A percentile compares a stretch with the other conserved stretches of the same genome.
Evolutionary conservation across 345 rosid genomes (phyloP).

Genomic region (Syzygium oleosum): DNA sequence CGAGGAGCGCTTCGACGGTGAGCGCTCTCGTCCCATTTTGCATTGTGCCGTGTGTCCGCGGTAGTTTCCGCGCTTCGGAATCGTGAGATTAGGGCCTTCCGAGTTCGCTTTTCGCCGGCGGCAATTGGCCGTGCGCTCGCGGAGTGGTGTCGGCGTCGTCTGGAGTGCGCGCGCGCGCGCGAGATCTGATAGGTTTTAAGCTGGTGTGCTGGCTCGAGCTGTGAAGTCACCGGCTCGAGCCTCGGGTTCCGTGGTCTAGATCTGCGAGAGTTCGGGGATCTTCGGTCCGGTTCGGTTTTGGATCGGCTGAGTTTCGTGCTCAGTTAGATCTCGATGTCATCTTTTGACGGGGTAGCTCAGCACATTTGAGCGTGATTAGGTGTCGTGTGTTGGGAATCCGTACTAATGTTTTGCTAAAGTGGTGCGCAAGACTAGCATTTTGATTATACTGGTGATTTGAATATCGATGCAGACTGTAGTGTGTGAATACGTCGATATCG

Average conservation of each 20-base stretch:
- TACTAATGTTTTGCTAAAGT: neutral
- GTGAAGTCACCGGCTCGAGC: neutral
- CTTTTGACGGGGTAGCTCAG: neutral
- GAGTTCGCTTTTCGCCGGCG: neutral
- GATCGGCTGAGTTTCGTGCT: neutral
- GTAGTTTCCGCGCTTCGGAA: neutral
- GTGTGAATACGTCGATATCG: neutral
- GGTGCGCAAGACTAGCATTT: neutral
- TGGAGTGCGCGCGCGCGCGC: neutral
- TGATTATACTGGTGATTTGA: neutral
- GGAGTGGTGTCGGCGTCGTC: neutral
- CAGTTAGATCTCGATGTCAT: neutral
- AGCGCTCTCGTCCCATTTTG: neutral
- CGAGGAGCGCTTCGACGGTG: slow-evolving; percentile 94
- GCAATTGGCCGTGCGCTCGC: neutral
- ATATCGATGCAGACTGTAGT: neutral
- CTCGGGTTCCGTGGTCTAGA: neutral
- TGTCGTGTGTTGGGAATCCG: neutral
- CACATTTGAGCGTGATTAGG: fast-evolving
- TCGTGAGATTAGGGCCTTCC: neutral
- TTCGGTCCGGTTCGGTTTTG: neutral
- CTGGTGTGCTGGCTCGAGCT: neutral
- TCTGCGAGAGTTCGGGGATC: neutral
- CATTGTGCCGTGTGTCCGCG: neutral
- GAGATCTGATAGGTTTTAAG: neutral